A percentile compares a stretch with the other conserved stretches of the same genome.
Conservation (phyloP, 2,329 filamentous ascomycete species). For the Aspergillus bombycis region DNA sequence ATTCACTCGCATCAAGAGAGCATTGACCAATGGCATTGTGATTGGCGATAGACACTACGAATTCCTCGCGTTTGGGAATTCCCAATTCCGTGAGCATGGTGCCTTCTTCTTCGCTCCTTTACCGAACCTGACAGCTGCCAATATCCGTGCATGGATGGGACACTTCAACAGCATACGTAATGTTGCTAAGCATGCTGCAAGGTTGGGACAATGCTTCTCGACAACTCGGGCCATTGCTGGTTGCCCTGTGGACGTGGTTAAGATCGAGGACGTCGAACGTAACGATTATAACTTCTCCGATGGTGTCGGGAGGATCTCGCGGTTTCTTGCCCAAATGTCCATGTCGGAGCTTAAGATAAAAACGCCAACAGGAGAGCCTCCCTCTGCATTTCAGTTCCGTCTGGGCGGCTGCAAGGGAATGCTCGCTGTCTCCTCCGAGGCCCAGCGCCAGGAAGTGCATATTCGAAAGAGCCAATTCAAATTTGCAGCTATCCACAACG, state of each 20-base stretch:
- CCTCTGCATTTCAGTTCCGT: slow-evolving; percentile 89
- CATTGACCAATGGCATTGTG: slow-evolving; percentile 75
- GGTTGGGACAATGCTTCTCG: slow-evolving; percentile 93
- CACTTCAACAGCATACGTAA: slow-evolving; percentile 77
- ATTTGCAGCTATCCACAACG: slow-evolving; percentile 71
- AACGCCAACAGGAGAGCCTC: slow-evolving; percentile 57
- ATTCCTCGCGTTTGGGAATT: slow-evolving; percentile 93
- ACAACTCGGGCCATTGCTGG: slow-evolving; percentile 77
- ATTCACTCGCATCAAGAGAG: slow-evolving; percentile 72
- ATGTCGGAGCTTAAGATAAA: slow-evolving; percentile 68
- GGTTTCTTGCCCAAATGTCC: slow-evolving; percentile 73
- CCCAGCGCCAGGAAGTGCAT: slow-evolving; percentile 69
- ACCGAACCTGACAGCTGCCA: slow-evolving; percentile 66
- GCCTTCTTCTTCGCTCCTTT: slow-evolving; percentile 89
- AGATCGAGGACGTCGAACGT: slow-evolving; percentile 70
- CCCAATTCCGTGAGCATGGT: slow-evolving; percentile 87
- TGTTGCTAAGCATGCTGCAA: slow-evolving; percentile 86
- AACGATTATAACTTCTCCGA: slow-evolving; percentile 80
- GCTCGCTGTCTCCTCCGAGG: slow-evolving; percentile 72
- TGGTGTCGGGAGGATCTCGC: slow-evolving; percentile 90
- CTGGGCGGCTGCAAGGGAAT: slow-evolving; percentile 93
- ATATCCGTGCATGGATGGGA: slow-evolving; percentile 87
- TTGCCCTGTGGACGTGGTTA: slow-evolving; percentile 60
- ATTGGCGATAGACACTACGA: slow-evolving; percentile 82
- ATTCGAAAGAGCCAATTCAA: slow-evolving; percentile 87